Base-by-base conservation (phyloP, 2,329 filamentous ascomycete species). In the Scopulariopsis brevicaulis region DNA sequence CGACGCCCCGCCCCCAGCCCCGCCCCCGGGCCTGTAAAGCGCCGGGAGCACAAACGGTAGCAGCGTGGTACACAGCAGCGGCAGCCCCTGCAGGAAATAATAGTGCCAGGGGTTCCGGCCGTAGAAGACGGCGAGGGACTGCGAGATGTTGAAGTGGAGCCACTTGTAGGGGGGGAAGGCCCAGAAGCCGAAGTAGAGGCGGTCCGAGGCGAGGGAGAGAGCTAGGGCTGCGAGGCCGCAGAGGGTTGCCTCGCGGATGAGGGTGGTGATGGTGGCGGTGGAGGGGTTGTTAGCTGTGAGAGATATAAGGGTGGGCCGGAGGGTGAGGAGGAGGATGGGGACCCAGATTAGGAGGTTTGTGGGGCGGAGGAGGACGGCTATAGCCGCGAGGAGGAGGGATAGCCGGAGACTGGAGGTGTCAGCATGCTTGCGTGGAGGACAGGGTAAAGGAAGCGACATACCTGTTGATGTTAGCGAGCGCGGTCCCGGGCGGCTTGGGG, bases 101-200 rank as follows among this genome's bases (percentile, higher is more conserved):
- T 97, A 99, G 70, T 96, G 91, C 80, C 87, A 87, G 61, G 90
- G 84, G 71, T 96, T 97, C 54, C 77, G 82, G 24, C 94, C 94
- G 68, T 99, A 99, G 71, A 97, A 97, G 54, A 93, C 83, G 28
- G 94, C 90, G 6, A 99, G 79, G 8, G 88, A 89, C 69, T 95
- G 87, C 22, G 86, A 83, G 58, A 99, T 79, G 73, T 99, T 99
- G 77, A 96, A 93, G 67, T 93, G 83, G 59, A 97, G 79, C 74
- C 91, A 97, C 58, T 87, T 86, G 62, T 93, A 81, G 0, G 92
- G 88, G 4, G 94, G 94, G 59, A 99, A 89, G 0, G 90, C 90
- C 90, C 90, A 96, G 61, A 82, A 74, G 56, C 84, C 84, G 69
- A 95, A 99, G 73, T 91, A 96, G 22, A 84, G 72, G 61, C 84